Evolutionary conservation across 768 basidiomycete species (phyloP), one percentile per base, ranked within the genome.

Genomic region (Termitomyces sp.): DNA sequence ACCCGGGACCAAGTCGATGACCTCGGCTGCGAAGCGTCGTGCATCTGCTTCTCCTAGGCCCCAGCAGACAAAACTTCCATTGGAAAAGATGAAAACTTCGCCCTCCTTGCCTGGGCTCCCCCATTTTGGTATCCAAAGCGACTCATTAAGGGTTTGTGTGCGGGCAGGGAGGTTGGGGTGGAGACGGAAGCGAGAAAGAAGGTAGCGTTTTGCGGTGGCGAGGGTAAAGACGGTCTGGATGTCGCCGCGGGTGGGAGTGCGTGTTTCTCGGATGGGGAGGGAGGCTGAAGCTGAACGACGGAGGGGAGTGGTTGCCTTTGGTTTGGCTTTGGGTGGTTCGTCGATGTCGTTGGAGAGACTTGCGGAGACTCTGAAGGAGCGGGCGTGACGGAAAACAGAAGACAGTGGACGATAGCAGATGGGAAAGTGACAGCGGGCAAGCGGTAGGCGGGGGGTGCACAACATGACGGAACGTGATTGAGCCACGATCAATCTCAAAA

Each of bases 21-120:
- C 78, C 51, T 90, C 78, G 25, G 72, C 68, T 23, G 84, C 80
- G 68, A 95, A 95, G 46, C 71, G 73, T 58, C 75, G 77, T 2
- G 89, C 94, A 38, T 90, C 90, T 9, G 78, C 78, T 69, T 95
- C 91, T 14, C 77, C 82, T 53, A 95, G 71, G 5, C 92, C 93
- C 94, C 94, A 97, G 63, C 86, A 92, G 6, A 97, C 95, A 57
- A 93, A 87, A 62, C 84, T 90, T 3, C 94, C 94, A 62, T 92
- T 93, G 19, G 82, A 79, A 68, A 97, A 97, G 12, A 97, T 80
- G 69, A 95, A 96, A 11, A 94, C 75, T 69, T 97, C 95, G 16
- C 93, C 94, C 54, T 84, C 78, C 56, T 73, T 73, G 19, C 77
- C 83, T 23, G 75, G 68, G 21, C 73, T 67, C 0, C 81, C 82